These are phyloP conservation scores for Pseudohyphozyma bogoriensis DNA, from an alignment of 768 basidiomycete species.

Conservation along the genomic window DNA sequence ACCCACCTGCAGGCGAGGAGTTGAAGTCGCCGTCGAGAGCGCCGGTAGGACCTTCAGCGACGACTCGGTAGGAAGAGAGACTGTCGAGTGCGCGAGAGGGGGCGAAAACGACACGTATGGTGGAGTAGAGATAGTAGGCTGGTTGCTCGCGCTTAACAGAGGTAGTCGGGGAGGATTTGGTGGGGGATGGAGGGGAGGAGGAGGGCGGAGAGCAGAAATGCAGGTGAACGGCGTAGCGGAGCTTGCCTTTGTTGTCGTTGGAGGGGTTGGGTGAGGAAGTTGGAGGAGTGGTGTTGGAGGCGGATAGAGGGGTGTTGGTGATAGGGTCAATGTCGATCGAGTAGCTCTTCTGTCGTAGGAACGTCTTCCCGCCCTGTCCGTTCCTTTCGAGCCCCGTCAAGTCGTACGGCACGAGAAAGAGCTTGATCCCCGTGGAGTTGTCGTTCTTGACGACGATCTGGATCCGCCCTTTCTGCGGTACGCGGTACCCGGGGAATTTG, in stretches of 20 bases:
- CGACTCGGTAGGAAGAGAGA: slow-evolving; percentile 30
- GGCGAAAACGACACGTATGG: slow-evolving; percentile 36
- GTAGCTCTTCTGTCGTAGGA: slow-evolving; percentile 35
- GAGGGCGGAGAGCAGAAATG: slow-evolving; percentile 35
- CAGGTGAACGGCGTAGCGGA: slow-evolving; percentile 35
- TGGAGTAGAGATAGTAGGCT: slow-evolving; percentile 33
- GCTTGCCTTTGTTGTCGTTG: slow-evolving; percentile 19
- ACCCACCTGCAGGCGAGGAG: not conserved
- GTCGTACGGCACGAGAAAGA: slow-evolving; percentile 38
- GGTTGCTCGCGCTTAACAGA: slow-evolving; percentile 1
- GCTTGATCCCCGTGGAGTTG: slow-evolving; percentile 35
- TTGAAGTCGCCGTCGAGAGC: not conserved
- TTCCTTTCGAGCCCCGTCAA: slow-evolving; percentile 30
- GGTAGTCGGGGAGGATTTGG: not conserved
- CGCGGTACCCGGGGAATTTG: slow-evolving; percentile 34
- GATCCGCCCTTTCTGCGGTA: slow-evolving; percentile 35
- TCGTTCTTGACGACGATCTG: slow-evolving; percentile 37
- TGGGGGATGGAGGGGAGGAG: not conserved
- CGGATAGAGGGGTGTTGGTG: not conserved
- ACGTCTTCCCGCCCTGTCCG: slow-evolving; percentile 33
- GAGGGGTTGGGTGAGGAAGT: too few species aligned
- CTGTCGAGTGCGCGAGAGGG: slow-evolving; percentile 32
- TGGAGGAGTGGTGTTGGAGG: too few species aligned
- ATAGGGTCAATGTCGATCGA: slow-evolving; percentile 1
- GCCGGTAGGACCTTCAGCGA: slow-evolving; percentile 24